Evolutionary conservation across 2,329 filamentous ascomycete species (phyloP).

Genomic region (Tolypocladium album): DNA sequence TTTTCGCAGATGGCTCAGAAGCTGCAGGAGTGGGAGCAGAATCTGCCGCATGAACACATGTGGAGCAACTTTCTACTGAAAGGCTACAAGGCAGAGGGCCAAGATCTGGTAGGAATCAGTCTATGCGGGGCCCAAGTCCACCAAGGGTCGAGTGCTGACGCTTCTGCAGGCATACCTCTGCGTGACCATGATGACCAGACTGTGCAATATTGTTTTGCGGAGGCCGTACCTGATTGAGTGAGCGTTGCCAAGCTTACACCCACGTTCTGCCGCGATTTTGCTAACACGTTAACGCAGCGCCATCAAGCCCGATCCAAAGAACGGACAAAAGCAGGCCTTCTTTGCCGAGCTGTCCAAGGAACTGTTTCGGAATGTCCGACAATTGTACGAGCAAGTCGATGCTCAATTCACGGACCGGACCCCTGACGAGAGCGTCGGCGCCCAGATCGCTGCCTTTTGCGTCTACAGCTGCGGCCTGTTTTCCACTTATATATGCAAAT

Average conservation of each 20-base stretch:
- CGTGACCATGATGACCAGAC: conserved; percentile 42
- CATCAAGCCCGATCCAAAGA: conserved; percentile 27
- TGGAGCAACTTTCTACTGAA: conserved; percentile 33
- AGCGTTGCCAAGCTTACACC: conserved; percentile 5
- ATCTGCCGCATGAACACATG: conserved; percentile 34
- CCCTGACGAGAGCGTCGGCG: conserved; percentile 37
- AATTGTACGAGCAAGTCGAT: conserved; percentile 38
- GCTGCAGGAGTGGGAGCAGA: conserved; percentile 36
- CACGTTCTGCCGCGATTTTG: not conserved
- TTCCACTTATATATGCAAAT: conserved; percentile 40
- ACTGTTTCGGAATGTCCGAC: conserved; percentile 36
- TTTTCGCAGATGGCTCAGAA: conserved; percentile 31
- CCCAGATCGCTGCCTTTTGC: conserved; percentile 44
- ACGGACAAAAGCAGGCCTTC: conserved; percentile 24
- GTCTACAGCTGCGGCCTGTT: conserved; percentile 45
- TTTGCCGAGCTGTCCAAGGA: conserved; percentile 33
- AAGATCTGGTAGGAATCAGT: conserved; percentile 33
- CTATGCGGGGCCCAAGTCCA: not conserved
- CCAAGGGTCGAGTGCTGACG: conserved; percentile 1
- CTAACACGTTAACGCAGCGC: conserved; percentile 23
- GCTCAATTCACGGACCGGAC: conserved; percentile 36
- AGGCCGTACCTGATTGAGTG: conserved; percentile 43
- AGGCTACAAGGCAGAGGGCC: conserved; percentile 33
- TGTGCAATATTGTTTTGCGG: conserved; percentile 46
- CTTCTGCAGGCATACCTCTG: conserved; percentile 37